Evolutionary conservation across 257 asterid species (phyloP).

Genomic region (Coffea eugenioides): DNA sequence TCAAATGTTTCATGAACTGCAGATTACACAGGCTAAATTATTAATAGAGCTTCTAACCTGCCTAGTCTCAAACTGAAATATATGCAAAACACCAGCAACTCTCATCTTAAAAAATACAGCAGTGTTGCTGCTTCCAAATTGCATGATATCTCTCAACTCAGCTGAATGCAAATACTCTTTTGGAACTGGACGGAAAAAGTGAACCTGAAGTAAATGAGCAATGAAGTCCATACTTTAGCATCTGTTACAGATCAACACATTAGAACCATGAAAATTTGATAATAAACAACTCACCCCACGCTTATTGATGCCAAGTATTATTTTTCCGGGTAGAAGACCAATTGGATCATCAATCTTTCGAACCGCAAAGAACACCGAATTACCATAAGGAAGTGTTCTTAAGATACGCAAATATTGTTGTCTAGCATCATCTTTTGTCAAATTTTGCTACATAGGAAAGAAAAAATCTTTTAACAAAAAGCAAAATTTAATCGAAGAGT

Average conservation of each 20-base stretch:
- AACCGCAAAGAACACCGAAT: slow-evolving; percentile 96
- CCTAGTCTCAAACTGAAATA: slow-evolving; percentile 96
- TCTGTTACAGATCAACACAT: slow-evolving; percentile 4
- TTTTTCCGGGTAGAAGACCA: slow-evolving; percentile 94
- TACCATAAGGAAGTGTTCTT: slow-evolving; percentile 95
- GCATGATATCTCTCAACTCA: slow-evolving; percentile 98
- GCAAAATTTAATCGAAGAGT: not conserved
- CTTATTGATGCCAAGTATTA: slow-evolving; percentile 87
- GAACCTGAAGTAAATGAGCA: slow-evolving; percentile 56
- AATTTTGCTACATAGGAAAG: slow-evolving; percentile 58
- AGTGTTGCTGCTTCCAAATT: slow-evolving; percentile 96
- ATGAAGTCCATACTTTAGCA: slow-evolving; percentile 25
- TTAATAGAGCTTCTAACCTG: slow-evolving; percentile 51
- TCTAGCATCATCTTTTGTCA: slow-evolving; percentile 96
- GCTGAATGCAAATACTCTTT: slow-evolving; percentile 98
- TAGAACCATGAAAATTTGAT: not conserved
- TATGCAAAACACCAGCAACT: slow-evolving; percentile 97
- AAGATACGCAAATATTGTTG: slow-evolving; percentile 89
- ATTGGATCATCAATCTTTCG: slow-evolving; percentile 99
- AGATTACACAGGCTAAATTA: not conserved
- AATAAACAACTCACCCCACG: slow-evolving; percentile 73
- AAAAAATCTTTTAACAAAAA: not conserved
- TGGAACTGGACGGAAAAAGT: slow-evolving; percentile 99
- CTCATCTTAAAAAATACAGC: slow-evolving; percentile 99
- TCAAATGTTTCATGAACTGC: not conserved